Evolutionary conservation across 345 rosid genomes (phyloP).

Genomic region (Brassica rapa): DNA sequence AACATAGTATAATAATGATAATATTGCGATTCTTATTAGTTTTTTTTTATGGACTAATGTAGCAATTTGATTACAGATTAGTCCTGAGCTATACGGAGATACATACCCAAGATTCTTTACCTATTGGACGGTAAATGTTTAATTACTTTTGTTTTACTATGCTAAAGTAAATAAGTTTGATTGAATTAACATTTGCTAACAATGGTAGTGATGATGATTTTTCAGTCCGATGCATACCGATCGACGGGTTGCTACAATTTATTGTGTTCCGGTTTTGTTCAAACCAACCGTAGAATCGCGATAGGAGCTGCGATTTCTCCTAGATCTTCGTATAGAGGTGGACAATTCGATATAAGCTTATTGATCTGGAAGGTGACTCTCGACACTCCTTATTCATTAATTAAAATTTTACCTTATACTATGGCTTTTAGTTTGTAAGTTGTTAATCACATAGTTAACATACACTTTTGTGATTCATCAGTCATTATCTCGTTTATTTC

Average conservation of each 20-base stretch:
- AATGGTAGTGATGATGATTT: conserved; percentile 20
- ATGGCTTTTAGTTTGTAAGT: neutral
- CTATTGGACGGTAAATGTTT: conserved; percentile 86
- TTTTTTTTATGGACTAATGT: neutral
- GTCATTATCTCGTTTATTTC: neutral
- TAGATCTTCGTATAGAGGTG: conserved; percentile 75
- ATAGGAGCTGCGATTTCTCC: conserved; percentile 98
- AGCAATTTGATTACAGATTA: conserved; percentile 56
- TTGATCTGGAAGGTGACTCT: conserved; percentile 88
- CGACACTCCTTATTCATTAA: neutral
- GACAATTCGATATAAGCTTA: conserved; percentile 94
- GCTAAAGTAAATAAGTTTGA: neutral
- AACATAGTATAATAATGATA: neutral
- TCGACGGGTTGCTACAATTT: conserved; percentile 96
- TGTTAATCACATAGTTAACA: neutral
- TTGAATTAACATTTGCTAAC: conserved; percentile 29
- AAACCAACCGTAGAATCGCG: conserved; percentile 79
- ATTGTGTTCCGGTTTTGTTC: conserved; percentile 93
- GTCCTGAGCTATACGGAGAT: conserved; percentile 98
- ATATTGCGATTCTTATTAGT: neutral
- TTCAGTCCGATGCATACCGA: conserved; percentile 91
- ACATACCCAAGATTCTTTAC: conserved; percentile 92
- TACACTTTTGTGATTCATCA: neutral
- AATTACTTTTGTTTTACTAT: neutral
- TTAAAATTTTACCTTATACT: neutral